Evolutionary conservation across 495 filamentous ascomycete species (phyloP).

Genomic region (Talaromyces thailandensis): DNA sequence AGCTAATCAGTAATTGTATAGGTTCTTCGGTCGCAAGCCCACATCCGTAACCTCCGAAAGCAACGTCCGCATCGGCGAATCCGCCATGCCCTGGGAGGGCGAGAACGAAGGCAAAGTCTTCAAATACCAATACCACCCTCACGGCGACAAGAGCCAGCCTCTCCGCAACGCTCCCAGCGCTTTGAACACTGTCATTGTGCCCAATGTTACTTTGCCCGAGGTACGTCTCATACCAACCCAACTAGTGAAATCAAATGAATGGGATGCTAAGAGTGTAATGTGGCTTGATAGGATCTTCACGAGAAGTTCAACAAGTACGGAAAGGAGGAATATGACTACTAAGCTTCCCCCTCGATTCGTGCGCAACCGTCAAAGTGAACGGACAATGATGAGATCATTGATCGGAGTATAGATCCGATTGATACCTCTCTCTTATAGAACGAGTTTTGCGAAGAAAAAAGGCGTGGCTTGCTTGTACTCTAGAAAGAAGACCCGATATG

Average conservation of each 20-base stretch:
- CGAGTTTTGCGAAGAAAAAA: not conserved
- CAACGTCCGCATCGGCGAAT: constrained; percentile 59
- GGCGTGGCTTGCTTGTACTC: not conserved
- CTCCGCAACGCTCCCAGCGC: constrained; percentile 89
- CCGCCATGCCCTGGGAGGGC: constrained; percentile 84
- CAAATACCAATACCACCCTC: constrained; percentile 93
- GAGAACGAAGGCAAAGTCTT: constrained; percentile 43
- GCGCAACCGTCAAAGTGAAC: too few species aligned
- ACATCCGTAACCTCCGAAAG: constrained; percentile 77
- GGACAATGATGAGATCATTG: not conserved
- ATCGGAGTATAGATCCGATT: not conserved
- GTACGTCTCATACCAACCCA: constrained; percentile 34
- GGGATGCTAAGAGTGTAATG: constrained; percentile 16
- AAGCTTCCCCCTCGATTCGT: constrained; percentile 6
- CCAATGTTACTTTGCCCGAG: constrained; percentile 87
- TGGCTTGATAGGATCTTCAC: constrained; percentile 59
- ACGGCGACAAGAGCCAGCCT: constrained; percentile 65
- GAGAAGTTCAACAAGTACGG: constrained; percentile 98
- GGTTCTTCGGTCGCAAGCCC: constrained; percentile 66
- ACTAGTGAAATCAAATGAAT: constrained; percentile 1
- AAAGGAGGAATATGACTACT: constrained; percentile 64
- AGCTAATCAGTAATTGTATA: constrained; percentile 9
- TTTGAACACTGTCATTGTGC: constrained; percentile 86
- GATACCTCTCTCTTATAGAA: not conserved
- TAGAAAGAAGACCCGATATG: not conserved